Percentiles rank a stretch among this genome's conserved stretches.
These are phyloP conservation scores for slime mould (Dictyostelium discoideum) DNA, from an alignment of 78 protist genomes.

Conservation along the genomic window dicty_2.7 NC_007090.3:2243001-2243500, in stretches of 20 bases:
- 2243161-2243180: slow-evolving; percentile 90
- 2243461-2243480: not conserved
- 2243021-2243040: slow-evolving; percentile 94
- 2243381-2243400: slow-evolving; percentile 38
- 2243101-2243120: slow-evolving; percentile 88
- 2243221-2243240: slow-evolving; percentile 74
- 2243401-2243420: not conserved
- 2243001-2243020: slow-evolving; percentile 92
- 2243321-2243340: slow-evolving; percentile 36
- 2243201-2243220: slow-evolving; percentile 75
- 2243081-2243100: slow-evolving; percentile 79
- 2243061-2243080: slow-evolving; percentile 94
- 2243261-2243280: slow-evolving; percentile 88
- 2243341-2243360: slow-evolving; percentile 39
- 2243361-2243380: slow-evolving; percentile 8
- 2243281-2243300: slow-evolving; percentile 91
- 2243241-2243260: slow-evolving; percentile 73
- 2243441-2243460: not conserved
- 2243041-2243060: slow-evolving; percentile 90
- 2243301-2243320: slow-evolving; percentile 68
- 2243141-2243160: slow-evolving; percentile 97
- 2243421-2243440: not conserved
- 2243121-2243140: slow-evolving; percentile 96
- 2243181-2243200: slow-evolving; percentile 95
- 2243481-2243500: not conserved